Evolutionary conservation across 257 asterid genomes (phyloP), one percentile per base, ranked within the genome.

Genomic region (Nemophila menziesii): DNA sequence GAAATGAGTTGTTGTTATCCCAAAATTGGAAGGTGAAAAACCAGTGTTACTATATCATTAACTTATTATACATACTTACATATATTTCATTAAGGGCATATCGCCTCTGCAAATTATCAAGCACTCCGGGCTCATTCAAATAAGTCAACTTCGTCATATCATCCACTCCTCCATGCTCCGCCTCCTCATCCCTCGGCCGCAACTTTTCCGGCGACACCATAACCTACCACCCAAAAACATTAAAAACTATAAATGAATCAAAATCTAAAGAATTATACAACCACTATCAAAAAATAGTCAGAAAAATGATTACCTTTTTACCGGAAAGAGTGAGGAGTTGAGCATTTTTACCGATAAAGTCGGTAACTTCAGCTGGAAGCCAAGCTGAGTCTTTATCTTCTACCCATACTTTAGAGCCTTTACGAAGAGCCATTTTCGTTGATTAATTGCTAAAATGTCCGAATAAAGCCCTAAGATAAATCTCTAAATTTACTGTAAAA

Each of bases 131-230:
- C 74, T 85, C 94, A 65, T 85, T 85, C 83, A 90, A 62, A 51
- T 79, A 90, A 38, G 93, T 85, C 72, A 90, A 61, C 42, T 90
- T 87, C 36, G 94, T 87, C 99, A 90, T 85, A 44, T 90, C 96
- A 60, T 90, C 96, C 45, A 85, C 99, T 39, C 99, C 96, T 49
- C 96, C 94, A n/a, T 85, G 79, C 50, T 90, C 99, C 20, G 74
- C 68, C 59, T 90, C 96, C 46, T 57, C 81, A 47, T 90, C 99
- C 68, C 99, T 69, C 8, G 76, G 83, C 33, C 48, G 76, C 77
- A 90, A 48, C 63, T 72, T 81, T 57, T 81, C 96, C 57, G 78
- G 75, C 64, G 55, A 54, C 36, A 62, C 62, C 77, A 78, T 53
- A 23, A 78, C 77, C 98, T 89, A 40, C 33, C 5, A 12, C 38